These are phyloP conservation scores for Geotrichum restrictum DNA, from an alignment of 1,139 yeast species.

Conservation along the genomic window DNA sequence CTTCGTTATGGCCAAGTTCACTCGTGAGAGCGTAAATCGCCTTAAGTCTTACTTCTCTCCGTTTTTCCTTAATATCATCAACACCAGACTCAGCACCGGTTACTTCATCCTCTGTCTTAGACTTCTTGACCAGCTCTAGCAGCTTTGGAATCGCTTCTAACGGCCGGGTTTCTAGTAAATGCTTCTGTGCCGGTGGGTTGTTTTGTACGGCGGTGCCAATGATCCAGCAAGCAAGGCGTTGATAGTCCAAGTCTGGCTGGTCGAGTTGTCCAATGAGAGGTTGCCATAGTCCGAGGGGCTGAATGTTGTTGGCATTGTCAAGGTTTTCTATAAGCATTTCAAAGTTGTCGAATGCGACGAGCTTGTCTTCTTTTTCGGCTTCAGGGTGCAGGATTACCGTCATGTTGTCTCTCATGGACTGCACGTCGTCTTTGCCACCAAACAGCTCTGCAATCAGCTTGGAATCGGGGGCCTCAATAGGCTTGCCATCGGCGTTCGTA, in stretches of 20 bases:
- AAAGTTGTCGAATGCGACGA: slow-evolving; percentile 81
- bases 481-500: slow-evolving; percentile 29
- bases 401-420: slow-evolving; percentile 75
- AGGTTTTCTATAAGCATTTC: slow-evolving; percentile 91
- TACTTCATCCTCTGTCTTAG: slow-evolving; percentile 13
- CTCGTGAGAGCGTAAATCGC: slow-evolving; percentile 75
- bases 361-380: slow-evolving; percentile 49
- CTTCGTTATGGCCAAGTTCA: slow-evolving; percentile 64
- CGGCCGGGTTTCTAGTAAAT: slow-evolving; percentile 42
- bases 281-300: slow-evolving; percentile 78
- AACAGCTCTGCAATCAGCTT: slow-evolving; percentile 70
- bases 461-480: slow-evolving; percentile 49
- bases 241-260: slow-evolving; percentile 32
- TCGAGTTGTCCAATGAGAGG: slow-evolving; percentile 53
- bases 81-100: slow-evolving; percentile 27
- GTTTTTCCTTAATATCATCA: too few relatives aligned
- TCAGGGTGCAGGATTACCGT: slow-evolving; percentile 59
- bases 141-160: slow-evolving; percentile 49
- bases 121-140: slow-evolving; percentile 41
- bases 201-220: slow-evolving; percentile 93
- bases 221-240: slow-evolving; percentile 59
- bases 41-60: slow-evolving; percentile 47
- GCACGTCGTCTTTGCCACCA: slow-evolving; percentile 83
- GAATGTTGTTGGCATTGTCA: slow-evolving; percentile 92
- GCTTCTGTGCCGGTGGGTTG: slow-evolving; percentile 69